Evolutionary conservation across 805 yeast genomes (phyloP).

Genomic region (Wickerhamiella slavikovae): DNA sequence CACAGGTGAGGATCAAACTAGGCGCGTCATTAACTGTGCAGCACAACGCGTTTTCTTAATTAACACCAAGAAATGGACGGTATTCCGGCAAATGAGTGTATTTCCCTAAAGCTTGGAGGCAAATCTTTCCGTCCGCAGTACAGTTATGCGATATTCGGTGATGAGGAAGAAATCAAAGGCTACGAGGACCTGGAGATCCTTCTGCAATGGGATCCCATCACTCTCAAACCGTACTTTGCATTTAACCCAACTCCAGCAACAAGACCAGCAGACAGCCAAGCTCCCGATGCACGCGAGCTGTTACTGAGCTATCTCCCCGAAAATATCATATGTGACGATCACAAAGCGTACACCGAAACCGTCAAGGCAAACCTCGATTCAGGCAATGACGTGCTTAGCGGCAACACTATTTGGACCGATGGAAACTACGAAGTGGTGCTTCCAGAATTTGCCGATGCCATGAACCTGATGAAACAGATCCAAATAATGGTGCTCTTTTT

Average conservation of each 20-base stretch:
- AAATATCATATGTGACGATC: constrained; percentile 42
- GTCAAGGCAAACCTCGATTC: constrained; percentile 27
- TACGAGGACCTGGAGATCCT: constrained; percentile 43
- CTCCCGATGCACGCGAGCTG: constrained; percentile 31
- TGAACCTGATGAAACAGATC: constrained; percentile 15
- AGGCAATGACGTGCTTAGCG: no score
- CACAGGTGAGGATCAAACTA: no score
- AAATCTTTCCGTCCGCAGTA: constrained; percentile 64
- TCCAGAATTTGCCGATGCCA: constrained; percentile 4
- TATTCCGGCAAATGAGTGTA: no score
- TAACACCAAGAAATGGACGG: no score
- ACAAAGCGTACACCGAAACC: constrained; percentile 41
- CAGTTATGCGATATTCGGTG: constrained; percentile 90
- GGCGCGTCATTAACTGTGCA: no score
- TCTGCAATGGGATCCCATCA: constrained; percentile 50
- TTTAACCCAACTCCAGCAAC: no score
- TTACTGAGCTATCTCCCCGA: constrained; percentile 42
- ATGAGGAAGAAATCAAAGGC: constrained; percentile 74
- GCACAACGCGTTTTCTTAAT: no score
- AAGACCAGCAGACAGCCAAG: no score
- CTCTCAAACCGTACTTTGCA: constrained; percentile 47
- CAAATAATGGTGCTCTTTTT: constrained; percentile 65
- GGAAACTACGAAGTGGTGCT: constrained; percentile 30
- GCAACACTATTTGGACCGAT: not conserved
- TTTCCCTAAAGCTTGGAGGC: no score